phyloP scores from a whole-genome alignment of 2,329 filamentous ascomycete genomes.

The Beauveria pseudobassiana region DNA sequence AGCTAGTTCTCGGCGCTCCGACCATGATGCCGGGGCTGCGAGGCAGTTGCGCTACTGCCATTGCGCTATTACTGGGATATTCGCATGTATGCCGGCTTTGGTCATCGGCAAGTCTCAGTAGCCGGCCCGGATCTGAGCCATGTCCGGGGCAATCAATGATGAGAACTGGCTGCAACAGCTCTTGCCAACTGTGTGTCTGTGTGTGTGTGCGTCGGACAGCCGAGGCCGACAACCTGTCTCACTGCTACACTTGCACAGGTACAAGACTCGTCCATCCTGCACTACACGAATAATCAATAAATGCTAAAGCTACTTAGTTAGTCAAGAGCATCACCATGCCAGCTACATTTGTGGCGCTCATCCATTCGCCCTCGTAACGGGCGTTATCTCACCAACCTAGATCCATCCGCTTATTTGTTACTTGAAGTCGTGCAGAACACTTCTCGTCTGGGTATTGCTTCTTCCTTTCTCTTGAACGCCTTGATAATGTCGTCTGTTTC shows the following conservation, averaged over 20 bases:
- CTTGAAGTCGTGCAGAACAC: neutral
- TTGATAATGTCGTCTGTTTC: neutral
- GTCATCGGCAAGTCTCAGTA: neutral
- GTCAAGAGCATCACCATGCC: too few relatives aligned
- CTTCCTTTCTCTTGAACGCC: neutral
- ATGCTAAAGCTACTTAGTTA: too few relatives aligned
- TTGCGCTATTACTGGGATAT: neutral
- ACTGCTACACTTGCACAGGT: neutral
- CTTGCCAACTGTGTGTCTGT: neutral
- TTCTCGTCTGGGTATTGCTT: neutral
- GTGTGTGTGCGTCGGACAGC: neutral
- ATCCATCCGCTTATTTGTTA: neutral
- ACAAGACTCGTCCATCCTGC: neutral
- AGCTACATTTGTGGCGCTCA: too few relatives aligned
- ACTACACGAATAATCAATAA: too few relatives aligned
- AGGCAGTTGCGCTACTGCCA: neutral
- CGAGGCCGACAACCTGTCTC: neutral
- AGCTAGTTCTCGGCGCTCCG: neutral
- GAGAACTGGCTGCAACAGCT: neutral
- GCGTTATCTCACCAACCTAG: neutral
- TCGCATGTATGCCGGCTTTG: neutral
- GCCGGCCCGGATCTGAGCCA: too few relatives aligned
- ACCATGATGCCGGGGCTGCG: neutral
- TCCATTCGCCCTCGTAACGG: too few relatives aligned
- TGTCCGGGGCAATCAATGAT: neutral